phyloP scores from a whole-genome alignment of 1,139 yeast species.

The Lodderomyces oxycetoniae region DNA sequence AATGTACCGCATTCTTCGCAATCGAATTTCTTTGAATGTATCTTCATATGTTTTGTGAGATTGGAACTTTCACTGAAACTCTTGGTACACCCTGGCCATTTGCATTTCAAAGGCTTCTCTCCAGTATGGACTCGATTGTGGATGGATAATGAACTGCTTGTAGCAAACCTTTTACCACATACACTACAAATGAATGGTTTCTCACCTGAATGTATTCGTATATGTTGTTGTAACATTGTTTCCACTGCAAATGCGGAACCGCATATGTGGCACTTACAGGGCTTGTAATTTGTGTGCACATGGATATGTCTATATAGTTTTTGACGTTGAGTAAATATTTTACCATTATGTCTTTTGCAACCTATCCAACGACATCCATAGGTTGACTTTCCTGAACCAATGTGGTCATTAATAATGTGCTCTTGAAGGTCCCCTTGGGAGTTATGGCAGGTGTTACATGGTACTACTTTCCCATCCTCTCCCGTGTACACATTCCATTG shows the following conservation, averaged over 20 bases:
- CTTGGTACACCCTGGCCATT: conserved; percentile 75
- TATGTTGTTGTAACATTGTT: conserved; percentile 65
- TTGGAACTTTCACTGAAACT: conserved; percentile 87
- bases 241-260: conserved; percentile 67
- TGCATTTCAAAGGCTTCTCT: conserved; percentile 76
- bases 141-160: conserved; percentile 50
- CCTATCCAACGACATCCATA: conserved; percentile 77
- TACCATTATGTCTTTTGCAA: conserved; percentile 60
- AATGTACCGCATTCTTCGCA: conserved; percentile 51
- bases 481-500: conserved; percentile 42
- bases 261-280: conserved; percentile 66
- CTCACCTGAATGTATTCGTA: conserved; percentile 85
- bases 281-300: conserved; percentile 81
- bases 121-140: conserved; percentile 55
- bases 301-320: conserved; percentile 82
- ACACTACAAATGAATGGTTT: conserved; percentile 46
- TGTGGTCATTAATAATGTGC: conserved; percentile 64
- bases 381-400: conserved; percentile 66
- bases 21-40: conserved; percentile 48
- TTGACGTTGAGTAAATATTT: conserved; percentile 75
- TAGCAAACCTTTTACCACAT: conserved; percentile 51
- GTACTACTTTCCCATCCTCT: conserved; percentile 25
- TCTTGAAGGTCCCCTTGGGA: conserved; percentile 59
- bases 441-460: conserved; percentile 48
- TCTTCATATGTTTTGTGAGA: conserved; percentile 79